These are phyloP conservation scores for Rhynchospora tenuis DNA, from an alignment of 176 grass and related monocot genomes.

Conservation along the genomic window DNA sequence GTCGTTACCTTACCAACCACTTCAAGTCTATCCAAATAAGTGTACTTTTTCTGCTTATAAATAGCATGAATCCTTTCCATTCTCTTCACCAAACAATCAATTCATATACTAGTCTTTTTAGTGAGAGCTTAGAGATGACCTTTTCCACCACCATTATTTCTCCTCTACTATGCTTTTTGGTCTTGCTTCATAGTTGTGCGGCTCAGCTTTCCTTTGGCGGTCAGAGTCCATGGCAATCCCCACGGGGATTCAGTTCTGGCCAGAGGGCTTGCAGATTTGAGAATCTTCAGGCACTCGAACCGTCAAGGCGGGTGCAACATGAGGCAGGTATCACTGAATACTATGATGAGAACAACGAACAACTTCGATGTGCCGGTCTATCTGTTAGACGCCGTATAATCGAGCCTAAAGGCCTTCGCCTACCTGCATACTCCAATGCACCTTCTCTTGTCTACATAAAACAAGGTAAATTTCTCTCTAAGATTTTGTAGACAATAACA, in stretches of 20 bases:
- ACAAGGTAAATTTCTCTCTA: constrained; percentile 20
- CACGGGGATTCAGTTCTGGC: neutral
- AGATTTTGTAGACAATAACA: constrained; percentile 13
- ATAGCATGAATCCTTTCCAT: neutral
- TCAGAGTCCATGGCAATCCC: constrained; percentile 14
- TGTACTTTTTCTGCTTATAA: constrained; percentile 5
- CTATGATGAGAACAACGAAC: constrained; percentile 33
- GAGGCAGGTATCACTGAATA: constrained; percentile 39
- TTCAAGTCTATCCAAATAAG: neutral
- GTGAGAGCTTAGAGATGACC: constrained; percentile 23
- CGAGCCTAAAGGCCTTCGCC: constrained; percentile 30
- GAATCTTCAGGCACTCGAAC: constrained; percentile 33
- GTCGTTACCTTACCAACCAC: no score
- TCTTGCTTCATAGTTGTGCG: constrained; percentile 14
- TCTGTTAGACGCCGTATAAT: constrained; percentile 6
- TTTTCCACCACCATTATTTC: neutral
- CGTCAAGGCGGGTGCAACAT: constrained; percentile 9
- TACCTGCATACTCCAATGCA: constrained; percentile 31
- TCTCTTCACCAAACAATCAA: constrained; percentile 1
- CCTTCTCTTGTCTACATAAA: constrained; percentile 37
- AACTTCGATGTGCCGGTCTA: constrained; percentile 27
- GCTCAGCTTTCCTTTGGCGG: constrained; percentile 6
- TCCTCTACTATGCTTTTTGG: neutral
- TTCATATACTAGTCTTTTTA: neutral
- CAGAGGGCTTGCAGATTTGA: constrained; percentile 31